Evolutionary conservation across 345 rosid species (phyloP), one percentile per base, ranked within the genome.

Genomic region (Cardamine chenopodiifolia): DNA sequence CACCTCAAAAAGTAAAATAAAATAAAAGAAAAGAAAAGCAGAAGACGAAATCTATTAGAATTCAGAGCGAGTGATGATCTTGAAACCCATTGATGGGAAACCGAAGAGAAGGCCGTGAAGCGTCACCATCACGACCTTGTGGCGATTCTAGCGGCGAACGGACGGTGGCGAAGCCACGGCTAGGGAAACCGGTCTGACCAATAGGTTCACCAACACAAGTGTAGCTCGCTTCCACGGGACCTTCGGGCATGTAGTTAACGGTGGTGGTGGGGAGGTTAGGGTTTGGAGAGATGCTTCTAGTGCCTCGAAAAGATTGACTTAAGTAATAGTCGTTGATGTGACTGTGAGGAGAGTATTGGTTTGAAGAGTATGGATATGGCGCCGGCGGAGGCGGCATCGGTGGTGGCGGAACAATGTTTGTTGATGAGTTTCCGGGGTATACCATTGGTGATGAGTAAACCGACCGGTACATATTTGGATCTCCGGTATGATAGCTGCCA

Each of bases 191-290:
- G 9, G 72, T 59, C 58, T 70, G 87, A 40, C 82, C 86, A 13
- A 86, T 80, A 26, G 93, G 96, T 22, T 90, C 94, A 56, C 97
- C 96, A 56, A 90, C 79, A 87, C 96, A 92, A 23, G 96, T 80
- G 81, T 89, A 88, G 78, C 55, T 79, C 19, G 83, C 40, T 4
- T 73, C 79, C 13, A 66, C 50, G 15, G 83, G 77, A 52, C 61
- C 70, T 29, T 68, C 69, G 12, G 78, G 29, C 78, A 79, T 73
- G 55, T 73, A 70, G 32, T 79, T 69, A 72, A 83, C 78, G 54
- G 82, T 81, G 32, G 74, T 62, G 42, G 70, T 53, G 9, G 66
- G 74, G 40, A 67, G 81, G 82, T 39, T 80, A 70, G 56, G 71
- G 84, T 59, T 79, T 34, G 74, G 90, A 66, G 65, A 72, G 28